Evolutionary conservation across 2,329 filamentous ascomycete species (phyloP).

Genomic region (Cadophora sp.): DNA sequence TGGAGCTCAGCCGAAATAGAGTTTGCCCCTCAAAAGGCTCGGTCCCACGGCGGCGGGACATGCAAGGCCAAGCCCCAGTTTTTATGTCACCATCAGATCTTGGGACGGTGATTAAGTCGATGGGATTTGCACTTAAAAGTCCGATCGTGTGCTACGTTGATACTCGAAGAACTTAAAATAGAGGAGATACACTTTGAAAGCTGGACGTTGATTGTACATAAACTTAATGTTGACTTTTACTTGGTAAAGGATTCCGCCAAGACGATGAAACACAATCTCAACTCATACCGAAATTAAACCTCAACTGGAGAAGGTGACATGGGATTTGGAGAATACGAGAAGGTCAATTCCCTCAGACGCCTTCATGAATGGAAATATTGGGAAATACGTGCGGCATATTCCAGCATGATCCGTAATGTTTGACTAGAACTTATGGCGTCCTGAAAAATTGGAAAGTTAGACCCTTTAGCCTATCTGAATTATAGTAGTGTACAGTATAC

Average conservation of each 20-base stretch:
- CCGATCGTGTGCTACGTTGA: not conserved
- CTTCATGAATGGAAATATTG: not conserved
- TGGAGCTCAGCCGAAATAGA: not conserved
- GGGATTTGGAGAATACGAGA: not conserved
- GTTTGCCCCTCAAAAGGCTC: not conserved
- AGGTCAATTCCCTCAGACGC: not conserved
- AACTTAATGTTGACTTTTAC: not conserved
- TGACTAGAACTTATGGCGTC: not conserved
- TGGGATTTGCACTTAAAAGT: not conserved
- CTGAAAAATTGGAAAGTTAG: not conserved
- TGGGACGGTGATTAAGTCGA: not conserved
- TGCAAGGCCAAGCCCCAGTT: not conserved
- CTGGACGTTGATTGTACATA: not conserved
- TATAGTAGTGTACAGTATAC: conserved; percentile 14
- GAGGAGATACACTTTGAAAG: not conserved
- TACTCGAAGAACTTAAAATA: not conserved
- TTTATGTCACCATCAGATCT: not conserved
- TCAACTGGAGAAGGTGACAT: not conserved
- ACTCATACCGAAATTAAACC: not conserved
- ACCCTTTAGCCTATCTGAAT: not conserved
- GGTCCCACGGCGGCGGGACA: not conserved
- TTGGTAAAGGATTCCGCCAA: not conserved
- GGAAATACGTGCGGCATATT: too few relatives aligned
- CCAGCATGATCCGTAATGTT: not conserved
- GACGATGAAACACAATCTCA: not conserved